phyloP scores from a whole-genome alignment of 352 stramenopile species.

The Phytophthora idaei region DNA sequence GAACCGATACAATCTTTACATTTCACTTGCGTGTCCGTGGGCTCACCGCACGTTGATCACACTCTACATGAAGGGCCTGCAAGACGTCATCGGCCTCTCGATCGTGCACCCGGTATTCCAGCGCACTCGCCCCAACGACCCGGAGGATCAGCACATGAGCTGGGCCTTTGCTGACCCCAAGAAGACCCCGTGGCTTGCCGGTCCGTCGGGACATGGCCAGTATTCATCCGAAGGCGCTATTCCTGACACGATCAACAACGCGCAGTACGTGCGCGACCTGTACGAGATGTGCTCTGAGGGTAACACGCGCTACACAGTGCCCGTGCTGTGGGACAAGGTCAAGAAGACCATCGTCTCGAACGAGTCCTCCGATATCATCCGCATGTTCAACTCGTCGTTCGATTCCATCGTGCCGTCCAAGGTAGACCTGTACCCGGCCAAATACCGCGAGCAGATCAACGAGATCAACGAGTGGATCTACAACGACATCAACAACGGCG shows the following conservation, averaged over 20 bases:
- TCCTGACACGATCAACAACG: conserved; percentile 69
- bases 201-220: conserved; percentile 63
- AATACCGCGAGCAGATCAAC: conserved; percentile 86
- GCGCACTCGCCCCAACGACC: conserved; percentile 73
- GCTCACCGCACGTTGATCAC: conserved; percentile 83
- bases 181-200: conserved; percentile 64
- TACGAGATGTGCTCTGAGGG: conserved; percentile 81
- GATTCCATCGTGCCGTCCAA: conserved; percentile 69
- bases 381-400: conserved; percentile 90
- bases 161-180: conserved; percentile 82
- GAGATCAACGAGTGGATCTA: conserved; percentile 93
- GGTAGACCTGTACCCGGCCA: conserved; percentile 81
- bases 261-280: conserved; percentile 72
- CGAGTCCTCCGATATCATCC: conserved; percentile 94
- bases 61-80: conserved; percentile 92
- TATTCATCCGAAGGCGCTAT: conserved; percentile 75
- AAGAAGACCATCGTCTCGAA: conserved; percentile 94
- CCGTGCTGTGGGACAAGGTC: conserved; percentile 92
- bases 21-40: conserved; percentile 95
- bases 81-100: conserved; percentile 94
- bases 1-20: conserved; percentile 94
- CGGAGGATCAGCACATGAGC: conserved; percentile 73
- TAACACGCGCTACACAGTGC: conserved; percentile 89
- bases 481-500: conserved; percentile 92
- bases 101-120: conserved; percentile 91